phyloP scores from a whole-genome alignment of 129 eudicot species.

The Chrysanthemum lavandulifolium region DNA sequence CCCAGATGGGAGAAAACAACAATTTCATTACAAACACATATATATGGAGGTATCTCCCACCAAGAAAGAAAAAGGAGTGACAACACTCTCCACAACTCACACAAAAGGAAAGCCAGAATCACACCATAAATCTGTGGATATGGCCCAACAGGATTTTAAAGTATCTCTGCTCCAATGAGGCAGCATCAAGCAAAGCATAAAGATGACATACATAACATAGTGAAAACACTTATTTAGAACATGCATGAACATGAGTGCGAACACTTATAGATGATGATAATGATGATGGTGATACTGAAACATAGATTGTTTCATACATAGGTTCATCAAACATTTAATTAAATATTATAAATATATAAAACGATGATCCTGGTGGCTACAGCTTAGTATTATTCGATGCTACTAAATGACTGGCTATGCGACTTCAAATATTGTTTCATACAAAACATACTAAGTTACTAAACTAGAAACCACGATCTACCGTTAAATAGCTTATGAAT shows the following conservation, averaged over 20 bases:
- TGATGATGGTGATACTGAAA: too few species aligned
- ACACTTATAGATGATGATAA: slow-evolving; percentile 2
- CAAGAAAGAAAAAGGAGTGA: slow-evolving; percentile 30
- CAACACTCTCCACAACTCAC: slow-evolving; percentile 28
- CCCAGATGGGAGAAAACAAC: slow-evolving; percentile 22
- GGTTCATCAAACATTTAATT: slow-evolving; percentile 16
- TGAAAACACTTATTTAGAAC: not conserved
- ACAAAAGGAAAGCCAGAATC: slow-evolving; percentile 24
- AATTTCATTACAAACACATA: slow-evolving; percentile 10
- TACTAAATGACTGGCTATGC: slow-evolving; percentile 16
- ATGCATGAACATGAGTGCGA: slow-evolving; percentile 5
- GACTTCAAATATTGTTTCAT: slow-evolving; percentile 2
- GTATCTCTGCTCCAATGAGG: slow-evolving; percentile 4
- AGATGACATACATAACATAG: slow-evolving; percentile 2
- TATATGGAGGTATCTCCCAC: slow-evolving; percentile 29
- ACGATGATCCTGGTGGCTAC: slow-evolving; percentile 15
- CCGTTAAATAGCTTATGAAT: slow-evolving; percentile 8
- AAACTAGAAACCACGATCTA: slow-evolving; percentile 28
- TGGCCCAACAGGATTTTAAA: slow-evolving; percentile 29
- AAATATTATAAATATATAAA: slow-evolving; percentile 3
- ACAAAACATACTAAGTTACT: slow-evolving; percentile 32
- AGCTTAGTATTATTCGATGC: slow-evolving; percentile 25
- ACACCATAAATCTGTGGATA: slow-evolving; percentile 18
- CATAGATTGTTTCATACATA: slow-evolving; percentile 11
- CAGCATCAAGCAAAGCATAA: slow-evolving; percentile 14